Evolutionary conservation across 2,329 filamentous ascomycete genomes (phyloP), one percentile per base, ranked within the genome.

Genomic region (Penicillium sumatraense): DNA sequence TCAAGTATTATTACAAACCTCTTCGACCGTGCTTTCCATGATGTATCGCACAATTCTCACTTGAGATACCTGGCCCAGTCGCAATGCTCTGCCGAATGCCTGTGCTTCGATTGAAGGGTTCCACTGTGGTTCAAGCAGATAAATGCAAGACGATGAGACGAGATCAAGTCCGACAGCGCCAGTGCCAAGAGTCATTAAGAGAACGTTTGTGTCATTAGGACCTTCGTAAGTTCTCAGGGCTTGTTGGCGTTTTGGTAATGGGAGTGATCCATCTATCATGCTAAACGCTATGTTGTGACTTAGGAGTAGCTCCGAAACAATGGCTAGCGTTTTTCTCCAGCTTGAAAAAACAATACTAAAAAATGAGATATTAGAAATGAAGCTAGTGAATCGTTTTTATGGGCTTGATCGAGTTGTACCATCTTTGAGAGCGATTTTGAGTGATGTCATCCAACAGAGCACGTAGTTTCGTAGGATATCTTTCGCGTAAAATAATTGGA

Each of bases 321-420:
- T 65, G 20, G 77, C 63, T 0, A 81, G 63, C 0, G 77, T 80
- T 0, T 72, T 64, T 1, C 75, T 80, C 79, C 77, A 81, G 53
- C 72, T 78, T 0, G 78, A 80, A 35, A 81, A 81, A 40, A 81
- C 72, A 27, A 80, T 78, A 40, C 76, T 81, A 47, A 9, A 23
- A 21, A 1, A 41, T 4, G 2, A 21, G 9, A 29, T 20, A 21
- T 41, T 16, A 27, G 41, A 29, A 29, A 27, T 7, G 8, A 9
- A 8, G 7, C n/a, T 18, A 3, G 1, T 6, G 14, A 44, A 29
- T 26, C 5, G 13, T 14, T 18, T n/a, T 23, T 8, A 27, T 27
- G 5, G 1, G 2, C 9, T 9, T n/a, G 26, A 6, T 24, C 1
- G 3, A 24, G 18, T 23, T 24, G 24, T 41, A 44, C 41, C 41